These are phyloP conservation scores for Blastocystis sp. DNA, from an alignment of 352 stramenopile genomes.

Conservation along the genomic window DNA sequence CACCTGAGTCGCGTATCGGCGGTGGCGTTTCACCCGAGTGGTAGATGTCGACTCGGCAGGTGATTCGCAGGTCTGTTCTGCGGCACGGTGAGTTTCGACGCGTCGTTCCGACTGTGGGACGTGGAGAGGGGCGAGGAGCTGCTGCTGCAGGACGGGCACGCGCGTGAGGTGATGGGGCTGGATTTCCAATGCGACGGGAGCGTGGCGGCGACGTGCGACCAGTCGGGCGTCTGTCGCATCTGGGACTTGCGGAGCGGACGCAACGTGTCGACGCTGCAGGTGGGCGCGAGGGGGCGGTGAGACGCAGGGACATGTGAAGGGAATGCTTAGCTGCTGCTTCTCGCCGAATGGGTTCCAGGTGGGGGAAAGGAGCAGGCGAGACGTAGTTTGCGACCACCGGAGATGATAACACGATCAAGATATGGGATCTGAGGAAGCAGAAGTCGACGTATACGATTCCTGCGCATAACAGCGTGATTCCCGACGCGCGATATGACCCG, in stretches of 20 bases:
- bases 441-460: conserved; percentile 78
- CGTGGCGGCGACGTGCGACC: conserved; percentile 73
- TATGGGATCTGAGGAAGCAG: conserved; percentile 79
- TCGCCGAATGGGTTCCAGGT: conserved; percentile 58
- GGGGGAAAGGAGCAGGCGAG: conserved; percentile 70
- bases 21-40: conserved; percentile 74
- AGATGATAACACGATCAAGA: conserved; percentile 75
- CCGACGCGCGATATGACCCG: conserved; percentile 69
- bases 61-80: conserved; percentile 66
- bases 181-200: conserved; percentile 77
- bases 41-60: neutral
- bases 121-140: conserved; percentile 74
- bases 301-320: conserved; percentile 20
- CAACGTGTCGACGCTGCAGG: conserved; percentile 60
- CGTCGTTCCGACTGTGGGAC: conserved; percentile 81
- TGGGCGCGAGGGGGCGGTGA: neutral
- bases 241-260: conserved; percentile 80
- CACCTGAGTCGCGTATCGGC: conserved; percentile 75
- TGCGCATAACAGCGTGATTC: conserved; percentile 75
- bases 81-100: conserved; percentile 78
- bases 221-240: conserved; percentile 73
- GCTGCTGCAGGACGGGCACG: conserved; percentile 79
- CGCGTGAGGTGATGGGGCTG: conserved; percentile 79
- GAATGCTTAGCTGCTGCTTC: conserved; percentile 24
- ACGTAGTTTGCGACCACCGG: conserved; percentile 72